Percentiles rank a stretch among this genome's conserved stretches.
Evolutionary conservation across 805 yeast genomes (phyloP).

Genomic region (Candida ponderosae): DNA sequence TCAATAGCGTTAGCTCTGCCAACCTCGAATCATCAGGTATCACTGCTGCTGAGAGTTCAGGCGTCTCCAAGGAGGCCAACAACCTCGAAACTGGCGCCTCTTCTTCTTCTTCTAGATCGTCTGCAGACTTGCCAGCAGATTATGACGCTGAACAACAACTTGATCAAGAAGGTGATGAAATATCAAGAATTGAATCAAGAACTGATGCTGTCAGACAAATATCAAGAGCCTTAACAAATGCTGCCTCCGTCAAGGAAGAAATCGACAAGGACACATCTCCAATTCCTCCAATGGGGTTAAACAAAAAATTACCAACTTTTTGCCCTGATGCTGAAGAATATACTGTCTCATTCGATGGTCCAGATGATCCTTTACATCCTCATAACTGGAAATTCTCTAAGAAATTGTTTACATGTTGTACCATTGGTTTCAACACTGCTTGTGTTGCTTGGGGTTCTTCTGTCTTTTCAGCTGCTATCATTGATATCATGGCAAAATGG

Average conservation of each 20-base stretch:
- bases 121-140: neutral
- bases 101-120: neutral
- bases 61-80: neutral
- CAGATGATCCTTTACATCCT: conserved; percentile 73
- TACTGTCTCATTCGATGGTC: conserved; percentile 69
- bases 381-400: conserved; percentile 58
- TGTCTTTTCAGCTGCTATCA: conserved; percentile 60
- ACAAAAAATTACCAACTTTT: conserved; percentile 28
- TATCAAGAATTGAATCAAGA: conserved; percentile 5
- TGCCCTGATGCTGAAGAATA: conserved; percentile 62
- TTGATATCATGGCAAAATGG: conserved; percentile 39
- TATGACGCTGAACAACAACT: neutral
- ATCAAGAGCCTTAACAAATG: conserved; percentile 35
- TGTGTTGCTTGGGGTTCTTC: conserved; percentile 73
- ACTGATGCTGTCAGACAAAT: conserved; percentile 24
- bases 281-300: conserved; percentile 60
- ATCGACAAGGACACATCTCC: conserved; percentile 27
- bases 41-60: neutral
- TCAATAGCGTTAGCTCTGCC: neutral
- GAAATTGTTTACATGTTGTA: conserved; percentile 36
- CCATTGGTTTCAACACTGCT: conserved; percentile 43
- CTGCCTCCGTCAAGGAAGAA: conserved; percentile 18
- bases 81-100: no score
- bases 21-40: neutral
- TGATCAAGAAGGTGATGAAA: conserved; percentile 1